Evolutionary conservation across 2,329 filamentous ascomycete genomes (phyloP).

Genomic region (Monilinia vaccinii-corymbosi): DNA sequence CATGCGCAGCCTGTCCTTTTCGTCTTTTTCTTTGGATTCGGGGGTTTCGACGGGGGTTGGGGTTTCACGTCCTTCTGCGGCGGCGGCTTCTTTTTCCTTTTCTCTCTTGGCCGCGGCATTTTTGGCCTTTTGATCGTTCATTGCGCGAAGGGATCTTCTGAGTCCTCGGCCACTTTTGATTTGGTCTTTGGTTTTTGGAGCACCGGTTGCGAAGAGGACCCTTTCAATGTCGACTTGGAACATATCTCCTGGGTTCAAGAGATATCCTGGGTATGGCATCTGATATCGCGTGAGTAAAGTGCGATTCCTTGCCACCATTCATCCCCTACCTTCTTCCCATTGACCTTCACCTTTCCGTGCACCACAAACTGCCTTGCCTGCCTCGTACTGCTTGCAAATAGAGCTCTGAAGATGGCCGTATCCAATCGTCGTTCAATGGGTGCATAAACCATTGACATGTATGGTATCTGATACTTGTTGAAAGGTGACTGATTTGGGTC

Average conservation of each 20-base stretch:
- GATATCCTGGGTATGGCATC: conserved; percentile 90
- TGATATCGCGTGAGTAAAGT: conserved; percentile 31
- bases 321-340: conserved; percentile 74
- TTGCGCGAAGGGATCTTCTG: conserved; percentile 7
- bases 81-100: conserved; percentile 18
- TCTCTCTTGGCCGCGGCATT: conserved; percentile 10
- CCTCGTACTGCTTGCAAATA: conserved; percentile 88
- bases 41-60: conserved; percentile 11
- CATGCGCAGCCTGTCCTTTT: background rate
- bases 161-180: conserved; percentile 18
- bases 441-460: conserved; percentile 93
- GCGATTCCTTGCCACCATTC: background rate
- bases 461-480: conserved; percentile 52
- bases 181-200: conserved; percentile 44
- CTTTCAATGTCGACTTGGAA: conserved; percentile 89
- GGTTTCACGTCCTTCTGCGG: conserved; percentile 6
- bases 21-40: background rate
- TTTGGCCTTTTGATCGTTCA: conserved; percentile 13
- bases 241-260: conserved; percentile 94
- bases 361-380: conserved; percentile 93
- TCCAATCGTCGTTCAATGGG: conserved; percentile 86
- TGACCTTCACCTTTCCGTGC: conserved; percentile 89
- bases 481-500: conserved; percentile 39
- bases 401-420: conserved; percentile 83
- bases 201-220: conserved; percentile 81